Percentiles rank a stretch among this genome's conserved stretches.
These are phyloP conservation scores for Sporothrix mexicana DNA, from an alignment of 2,329 filamentous ascomycete species.

Conservation along the genomic window DNA sequence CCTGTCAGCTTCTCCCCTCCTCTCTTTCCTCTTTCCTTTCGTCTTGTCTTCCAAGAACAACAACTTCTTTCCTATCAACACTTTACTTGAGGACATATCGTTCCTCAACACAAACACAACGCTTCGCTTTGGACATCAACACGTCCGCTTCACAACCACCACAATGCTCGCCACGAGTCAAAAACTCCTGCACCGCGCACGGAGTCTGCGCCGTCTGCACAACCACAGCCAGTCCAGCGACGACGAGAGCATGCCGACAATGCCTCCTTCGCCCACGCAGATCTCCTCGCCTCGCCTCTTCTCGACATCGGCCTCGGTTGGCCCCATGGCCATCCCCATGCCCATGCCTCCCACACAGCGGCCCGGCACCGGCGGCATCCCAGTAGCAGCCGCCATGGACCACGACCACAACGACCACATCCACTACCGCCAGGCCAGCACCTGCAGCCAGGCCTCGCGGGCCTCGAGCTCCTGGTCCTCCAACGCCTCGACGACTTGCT, in stretches of 20 bases:
- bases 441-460: conserved; percentile 38
- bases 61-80: conserved; percentile 1
- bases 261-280: conserved; percentile 15
- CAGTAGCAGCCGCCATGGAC: background rate
- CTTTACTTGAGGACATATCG: background rate
- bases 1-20: background rate
- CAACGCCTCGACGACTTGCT: conserved; percentile 27
- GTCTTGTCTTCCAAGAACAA: conserved; percentile 2
- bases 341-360: conserved; percentile 29
- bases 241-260: conserved; percentile 29
- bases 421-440: conserved; percentile 37
- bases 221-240: conserved; percentile 11
- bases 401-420: conserved; percentile 22
- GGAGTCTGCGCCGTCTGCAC: conserved; percentile 35
- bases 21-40: background rate
- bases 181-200: conserved; percentile 36
- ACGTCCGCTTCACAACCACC: background rate
- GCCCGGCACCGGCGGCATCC: conserved; percentile 21
- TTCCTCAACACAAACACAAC: background rate
- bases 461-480: conserved; percentile 39
- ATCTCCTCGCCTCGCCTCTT: conserved; percentile 14
- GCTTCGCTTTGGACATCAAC: background rate
- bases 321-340: conserved; percentile 25
- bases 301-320: background rate
- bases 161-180: conserved; percentile 33